A percentile compares a stretch with the other conserved stretches of the same genome.
These are phyloP conservation scores for Fusarium sp. DNA, from an alignment of 2,329 filamentous ascomycete species.

Conservation along the genomic window DNA sequence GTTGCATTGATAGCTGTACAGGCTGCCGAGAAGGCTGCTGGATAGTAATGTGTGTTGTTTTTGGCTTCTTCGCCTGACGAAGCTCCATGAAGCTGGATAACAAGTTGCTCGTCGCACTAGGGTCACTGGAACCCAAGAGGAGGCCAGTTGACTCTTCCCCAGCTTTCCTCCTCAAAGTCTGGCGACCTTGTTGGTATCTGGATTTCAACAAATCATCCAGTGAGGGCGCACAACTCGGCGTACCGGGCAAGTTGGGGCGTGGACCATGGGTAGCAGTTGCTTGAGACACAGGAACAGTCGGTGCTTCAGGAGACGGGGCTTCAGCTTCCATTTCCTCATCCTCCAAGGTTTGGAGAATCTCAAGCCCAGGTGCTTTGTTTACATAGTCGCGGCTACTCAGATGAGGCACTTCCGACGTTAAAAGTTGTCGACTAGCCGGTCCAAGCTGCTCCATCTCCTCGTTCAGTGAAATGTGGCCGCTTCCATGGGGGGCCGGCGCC, in stretches of 20 bases:
- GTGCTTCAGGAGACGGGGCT: background rate
- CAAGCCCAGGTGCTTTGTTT: background rate
- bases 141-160: background rate
- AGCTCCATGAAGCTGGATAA: slow-evolving; percentile 50
- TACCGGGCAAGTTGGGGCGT: background rate
- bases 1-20: background rate
- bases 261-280: background rate
- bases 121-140: slow-evolving; percentile 30
- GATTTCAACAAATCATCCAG: slow-evolving; percentile 11
- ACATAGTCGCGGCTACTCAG: slow-evolving; percentile 37
- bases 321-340: slow-evolving; percentile 44
- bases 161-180: slow-evolving; percentile 3
- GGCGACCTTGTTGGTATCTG: background rate
- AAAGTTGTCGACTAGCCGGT: slow-evolving; percentile 13
- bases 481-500: slow-evolving; percentile 33
- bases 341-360: slow-evolving; percentile 21
- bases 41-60: background rate
- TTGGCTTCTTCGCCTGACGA: slow-evolving; percentile 43
- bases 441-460: slow-evolving; percentile 29
- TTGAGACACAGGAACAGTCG: background rate
- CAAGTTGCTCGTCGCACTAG: slow-evolving; percentile 44
- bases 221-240: background rate
- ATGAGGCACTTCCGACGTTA: slow-evolving; percentile 14
- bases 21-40: background rate
- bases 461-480: background rate